Base-by-base conservation (phyloP, 208 protist species). In the Novymonas esmeraldas region DNA sequence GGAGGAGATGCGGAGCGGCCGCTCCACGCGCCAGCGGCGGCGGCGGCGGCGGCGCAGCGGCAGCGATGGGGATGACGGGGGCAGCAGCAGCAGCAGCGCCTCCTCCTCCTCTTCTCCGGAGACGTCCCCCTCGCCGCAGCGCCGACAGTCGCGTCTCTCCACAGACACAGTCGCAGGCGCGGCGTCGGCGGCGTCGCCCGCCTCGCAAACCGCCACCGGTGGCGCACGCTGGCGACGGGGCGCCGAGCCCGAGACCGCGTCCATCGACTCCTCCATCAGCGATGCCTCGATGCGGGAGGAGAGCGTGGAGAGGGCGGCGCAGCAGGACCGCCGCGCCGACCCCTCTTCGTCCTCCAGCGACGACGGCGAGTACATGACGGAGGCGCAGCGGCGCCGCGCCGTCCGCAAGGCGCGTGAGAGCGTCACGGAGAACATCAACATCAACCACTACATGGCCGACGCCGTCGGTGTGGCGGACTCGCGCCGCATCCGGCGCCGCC, bases 391-490 rank as follows among this genome's bases (percentile, higher is more conserved):
- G 11, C 73, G 63, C 9, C 72, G 67, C 13, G 76, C 77, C 0
- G 16, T 33, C 24, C 78, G 74, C 14, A 68, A 86, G 26, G 90
- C 87, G 5, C 84, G 76, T 10, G 85, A 88, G 49, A 84, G 82
- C 62, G 67, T 66, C 2, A 24, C 26, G 7, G 66, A 80, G 39
- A 87, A 92, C 68, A 60, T 86, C 54, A 80, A 85, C 46, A 81
- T 95, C 33, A 92, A 92, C 59, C 78, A 87, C 61, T 92, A 90
- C 72, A 73, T 95, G 51, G 22, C 38, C 3, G 68, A 81, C 38
- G 80, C 77, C 10, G 63, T 90, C 2, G 79, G 73, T 5, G 69
- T 68, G 49, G 29, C 22, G 50, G 72, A 84, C 36, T 38, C 58
- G 31, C 26, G 20, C 36, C 34, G 34, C 34, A 36, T 69, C 1